Evolutionary conservation across 2,329 filamentous ascomycete species (phyloP), one percentile per base, ranked within the genome.

Genomic region (Xylariaceae sp.): DNA sequence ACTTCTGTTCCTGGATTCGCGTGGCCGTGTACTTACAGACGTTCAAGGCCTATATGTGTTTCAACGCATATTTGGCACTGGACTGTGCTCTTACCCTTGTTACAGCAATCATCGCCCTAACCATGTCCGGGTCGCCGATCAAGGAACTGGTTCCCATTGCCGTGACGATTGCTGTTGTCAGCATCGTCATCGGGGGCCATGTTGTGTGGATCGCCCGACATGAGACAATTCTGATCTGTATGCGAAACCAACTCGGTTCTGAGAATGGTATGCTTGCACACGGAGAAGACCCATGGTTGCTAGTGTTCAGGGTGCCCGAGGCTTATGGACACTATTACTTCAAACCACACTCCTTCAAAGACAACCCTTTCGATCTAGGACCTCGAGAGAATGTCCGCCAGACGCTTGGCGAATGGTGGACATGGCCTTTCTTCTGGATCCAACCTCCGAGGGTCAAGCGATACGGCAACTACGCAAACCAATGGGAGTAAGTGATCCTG

Each of bases 371-470:
- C 23, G 27, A 41, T 19, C 20, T 32, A 20, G 27, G 39, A 21
- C 16, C 27, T 17, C 23, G 14, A 32, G 39, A 41, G 27, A 41
- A 41, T 33, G 11, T 29, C 19, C 23, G 23, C 16, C 39, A 41
- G 3, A 29, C 17, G 17, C 39, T 41, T 5, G 39, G 39, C 12
- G 5, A 6, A 11, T 41, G 23, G 17, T 41, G 39, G 39, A 23
- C 32, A 17, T 41, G 39, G 39, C 39, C 23, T 32, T n/a, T 41
- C 39, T 41, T 41, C 23, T 41, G 39, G 39, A 41, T 41, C 23
- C 39, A 41, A 11, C 39, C 39, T 16, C 6, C 6, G 3, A 41
- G 39, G 33, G 39, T 41, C 23, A 19, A 19, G 23, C 27, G 27
- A 6, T 41, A 41, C 23, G 17, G 23, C n/a, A 32, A 32, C 23